Evolutionary conservation across 345 rosid genomes (phyloP), one percentile per base, ranked within the genome.

Genomic region (Combretum micranthum): DNA sequence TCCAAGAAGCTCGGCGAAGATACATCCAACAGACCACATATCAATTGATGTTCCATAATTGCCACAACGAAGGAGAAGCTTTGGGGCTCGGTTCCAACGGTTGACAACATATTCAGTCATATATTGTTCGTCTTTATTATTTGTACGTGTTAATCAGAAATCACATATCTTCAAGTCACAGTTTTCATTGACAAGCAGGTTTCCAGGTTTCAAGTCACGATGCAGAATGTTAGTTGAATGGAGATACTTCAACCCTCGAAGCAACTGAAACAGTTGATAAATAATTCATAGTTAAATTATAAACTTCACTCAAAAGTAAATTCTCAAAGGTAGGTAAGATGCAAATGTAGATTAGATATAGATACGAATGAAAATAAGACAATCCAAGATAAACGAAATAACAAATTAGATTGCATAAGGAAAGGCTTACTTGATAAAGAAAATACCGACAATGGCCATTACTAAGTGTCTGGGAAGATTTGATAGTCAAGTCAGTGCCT

Each of bases 31-130:
- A 18, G 88, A 90, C 97, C 96, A 90, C 37, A 87, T 82, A 56
- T 90, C 97, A 7, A 90, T 90, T 44, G 93, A 83, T 52, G 84
- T 87, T 43, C 90, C 85, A 18, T 90, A 87, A 73, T 83, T 80
- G 71, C 84, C 97, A 18, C 97, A 90, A 68, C 92, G 79, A 44
- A 90, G 85, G 45, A 89, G 95, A 47, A 89, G 97, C 70, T 89
- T 95, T 0, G 95, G 95, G 32, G 92, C 95, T 32, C 95, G 70
- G 71, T 89, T 86, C 97, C 97, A 89, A 56, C 92, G 92, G 56
- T 95, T 86, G 21, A 86, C 94, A 18, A 88, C 96, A 55, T 88
- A 88, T 66, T 88, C 94, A 2, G 97, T 89, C 97, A 86, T 90
- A 78, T 86, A 84, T 57, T 81, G 88, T 64, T 71, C 87, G 68